Base-by-base conservation (phyloP, 441 rosid genomes). In the Croton setiger region DNA sequence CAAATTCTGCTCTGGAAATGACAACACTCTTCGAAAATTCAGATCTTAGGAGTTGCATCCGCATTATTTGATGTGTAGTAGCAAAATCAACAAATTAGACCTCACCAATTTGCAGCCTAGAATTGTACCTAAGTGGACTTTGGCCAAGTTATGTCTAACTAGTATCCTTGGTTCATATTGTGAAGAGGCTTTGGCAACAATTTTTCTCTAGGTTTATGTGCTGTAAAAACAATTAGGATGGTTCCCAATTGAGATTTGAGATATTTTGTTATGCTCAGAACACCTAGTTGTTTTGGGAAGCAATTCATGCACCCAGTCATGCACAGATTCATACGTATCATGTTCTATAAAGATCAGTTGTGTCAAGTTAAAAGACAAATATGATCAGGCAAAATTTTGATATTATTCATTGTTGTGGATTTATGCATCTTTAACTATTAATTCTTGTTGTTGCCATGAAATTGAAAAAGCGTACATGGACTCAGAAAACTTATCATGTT, bases 71-170 rank as follows among this genome's bases (percentile, higher is more conserved):
- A n/a, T 59, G 51, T 27, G 7, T 52, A 41, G 35, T 44, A 44
- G 35, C 12, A 41, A 47, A n/a, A 20, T 51, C 54, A 27, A 31
- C 60, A 52, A 20, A 21, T 51, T 23, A 12, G 36, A 15, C 49
- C 53, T 60, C 33, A n/a, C 31, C 37, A 36, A 17, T 20, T 31
- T 33, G 54, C 17, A 36, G 39, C 43, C 48, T 63, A 11, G 18
- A 63, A 59, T 69, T 9, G n/a, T 18, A 21, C 49, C 36, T 60
- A 49, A 67, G 49, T 36, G 14, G 21, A 45, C 23, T 14, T 59
- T 35, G 58, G 31, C n/a, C 18, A 11, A 13, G 23, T 43, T 47
- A 11, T 44, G 18, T 2, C 15, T 49, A 17, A 12, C 53, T 27
- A 10, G 8, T 3, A 45, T 53, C n/a, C n/a, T 43, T 31, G n/a